Percentiles rank a stretch among this genome's conserved stretches.
Conservation (phyloP, 73 alveolate species). For the Symbiodinium natans region DNA sequence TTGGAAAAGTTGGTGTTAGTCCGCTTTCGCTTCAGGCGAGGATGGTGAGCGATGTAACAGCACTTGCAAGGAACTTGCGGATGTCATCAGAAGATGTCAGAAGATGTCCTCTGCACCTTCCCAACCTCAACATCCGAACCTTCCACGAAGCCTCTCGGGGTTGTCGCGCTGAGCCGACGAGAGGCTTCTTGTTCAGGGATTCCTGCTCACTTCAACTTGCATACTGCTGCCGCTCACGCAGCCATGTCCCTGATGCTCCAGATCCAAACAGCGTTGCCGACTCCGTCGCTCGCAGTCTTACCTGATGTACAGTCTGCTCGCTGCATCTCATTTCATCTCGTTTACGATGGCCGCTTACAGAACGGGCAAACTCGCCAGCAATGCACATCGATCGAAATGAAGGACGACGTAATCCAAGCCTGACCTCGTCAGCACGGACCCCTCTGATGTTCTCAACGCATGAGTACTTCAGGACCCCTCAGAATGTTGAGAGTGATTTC, state of each 20-base stretch:
- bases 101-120: too few relatives aligned
- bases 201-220: not conserved
- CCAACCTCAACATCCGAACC: too few relatives aligned
- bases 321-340: not conserved
- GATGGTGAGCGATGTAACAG: too few relatives aligned
- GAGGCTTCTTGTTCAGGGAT: not conserved
- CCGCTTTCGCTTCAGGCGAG: too few relatives aligned
- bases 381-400: slow-evolving; percentile 63
- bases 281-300: slow-evolving; percentile 19
- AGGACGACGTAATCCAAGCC: slow-evolving; percentile 46
- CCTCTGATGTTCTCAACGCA: too few relatives aligned
- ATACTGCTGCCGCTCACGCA: not conserved
- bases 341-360: slow-evolving; percentile 3
- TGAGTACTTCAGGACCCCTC: too few relatives aligned
- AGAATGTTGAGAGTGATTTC: too few relatives aligned
- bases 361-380: not conserved
- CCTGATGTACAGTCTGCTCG: not conserved
- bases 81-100: too few relatives aligned
- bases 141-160: too few relatives aligned
- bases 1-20: too few relatives aligned
- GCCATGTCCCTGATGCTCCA: slow-evolving; percentile 22
- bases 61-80: too few relatives aligned
- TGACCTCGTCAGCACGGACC: slow-evolving; percentile 20
- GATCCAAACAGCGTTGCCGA: slow-evolving; percentile 43
- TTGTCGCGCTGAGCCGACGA: slow-evolving; percentile 44